Conservation (phyloP, 495 filamentous ascomycete genomes). For the Aspergillus indologenus region DNA sequence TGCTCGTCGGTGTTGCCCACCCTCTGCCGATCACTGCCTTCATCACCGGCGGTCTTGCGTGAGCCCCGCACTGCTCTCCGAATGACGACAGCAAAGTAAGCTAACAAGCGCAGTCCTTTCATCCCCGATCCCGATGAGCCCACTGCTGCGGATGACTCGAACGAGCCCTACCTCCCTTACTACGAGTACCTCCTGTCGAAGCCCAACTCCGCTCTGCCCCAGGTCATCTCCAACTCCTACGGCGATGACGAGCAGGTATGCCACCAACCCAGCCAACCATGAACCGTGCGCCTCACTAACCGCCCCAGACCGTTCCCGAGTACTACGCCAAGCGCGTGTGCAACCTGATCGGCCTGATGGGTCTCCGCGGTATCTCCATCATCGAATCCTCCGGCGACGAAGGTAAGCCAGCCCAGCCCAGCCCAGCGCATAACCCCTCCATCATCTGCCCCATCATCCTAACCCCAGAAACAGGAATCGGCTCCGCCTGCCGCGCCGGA, state of each 20-base stretch:
- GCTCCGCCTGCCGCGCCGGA: constrained; percentile 56
- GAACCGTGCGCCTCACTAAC: neutral
- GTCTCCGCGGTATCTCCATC: constrained; percentile 65
- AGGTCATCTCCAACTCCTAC: constrained; percentile 68
- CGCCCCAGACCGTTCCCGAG: constrained; percentile 56
- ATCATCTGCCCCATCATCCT: neutral
- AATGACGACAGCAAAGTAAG: neutral
- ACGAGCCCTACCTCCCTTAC: constrained; percentile 68
- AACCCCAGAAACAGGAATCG: constrained; percentile 33
- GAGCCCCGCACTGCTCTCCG: constrained; percentile 13
- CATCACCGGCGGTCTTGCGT: constrained; percentile 57
- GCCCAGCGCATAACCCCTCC: too few relatives aligned
- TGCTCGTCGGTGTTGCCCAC: constrained; percentile 47
- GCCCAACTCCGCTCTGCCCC: constrained; percentile 57
- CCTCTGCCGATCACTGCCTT: constrained; percentile 60
- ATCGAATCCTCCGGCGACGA: constrained; percentile 63
- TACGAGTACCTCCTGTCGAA: constrained; percentile 55
- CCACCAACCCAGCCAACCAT: neutral
- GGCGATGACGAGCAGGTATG: constrained; percentile 61
- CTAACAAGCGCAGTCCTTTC: constrained; percentile 35
- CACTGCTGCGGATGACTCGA: constrained; percentile 31
- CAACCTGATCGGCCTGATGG: constrained; percentile 64
- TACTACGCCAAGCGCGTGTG: constrained; percentile 65
- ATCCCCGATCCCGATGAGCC: constrained; percentile 59
- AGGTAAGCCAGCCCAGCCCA: constrained; percentile 42